Conservation (phyloP, 345 rosid genomes). For the Carallia brachiata region DNA sequence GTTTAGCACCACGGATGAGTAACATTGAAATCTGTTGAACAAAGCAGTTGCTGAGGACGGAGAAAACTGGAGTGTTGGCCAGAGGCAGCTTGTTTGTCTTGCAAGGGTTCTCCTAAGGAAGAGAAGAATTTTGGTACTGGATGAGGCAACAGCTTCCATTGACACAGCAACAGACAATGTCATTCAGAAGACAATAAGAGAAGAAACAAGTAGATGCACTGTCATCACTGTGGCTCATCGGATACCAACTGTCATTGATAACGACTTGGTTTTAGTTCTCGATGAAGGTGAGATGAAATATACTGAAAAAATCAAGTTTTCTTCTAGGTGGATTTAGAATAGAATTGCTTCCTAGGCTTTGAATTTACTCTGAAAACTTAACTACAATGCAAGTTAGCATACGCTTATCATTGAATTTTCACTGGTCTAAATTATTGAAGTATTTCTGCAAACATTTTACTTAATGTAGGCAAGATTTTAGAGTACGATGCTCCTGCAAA, state of each 20-base stretch:
- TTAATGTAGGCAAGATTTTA: conserved; percentile 43
- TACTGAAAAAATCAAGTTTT: neutral
- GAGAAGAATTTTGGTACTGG: conserved; percentile 67
- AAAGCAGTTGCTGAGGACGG: conserved; percentile 79
- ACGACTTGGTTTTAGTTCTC: conserved; percentile 81
- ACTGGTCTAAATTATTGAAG: neutral
- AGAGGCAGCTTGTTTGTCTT: conserved; percentile 85
- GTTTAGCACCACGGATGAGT: neutral
- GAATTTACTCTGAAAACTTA: too few relatives aligned
- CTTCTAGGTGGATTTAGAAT: neutral
- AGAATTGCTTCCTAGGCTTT: neutral
- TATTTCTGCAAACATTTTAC: neutral
- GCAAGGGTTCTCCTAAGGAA: conserved; percentile 70
- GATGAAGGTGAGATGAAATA: conserved; percentile 50
- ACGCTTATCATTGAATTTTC: too few relatives aligned
- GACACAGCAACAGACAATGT: conserved; percentile 79
- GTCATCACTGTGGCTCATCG: conserved; percentile 88
- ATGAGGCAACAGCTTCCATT: conserved; percentile 89
- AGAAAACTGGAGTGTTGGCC: conserved; percentile 92
- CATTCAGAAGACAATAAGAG: conserved; percentile 69
- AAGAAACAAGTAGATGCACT: conserved; percentile 70
- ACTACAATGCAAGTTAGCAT: too few relatives aligned
- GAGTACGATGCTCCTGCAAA: conserved; percentile 44
- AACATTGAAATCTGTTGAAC: conserved; percentile 11
- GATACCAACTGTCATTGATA: conserved; percentile 76